Conservation (phyloP, 176 grass and related monocot species). For the Carex pumila region DNA sequence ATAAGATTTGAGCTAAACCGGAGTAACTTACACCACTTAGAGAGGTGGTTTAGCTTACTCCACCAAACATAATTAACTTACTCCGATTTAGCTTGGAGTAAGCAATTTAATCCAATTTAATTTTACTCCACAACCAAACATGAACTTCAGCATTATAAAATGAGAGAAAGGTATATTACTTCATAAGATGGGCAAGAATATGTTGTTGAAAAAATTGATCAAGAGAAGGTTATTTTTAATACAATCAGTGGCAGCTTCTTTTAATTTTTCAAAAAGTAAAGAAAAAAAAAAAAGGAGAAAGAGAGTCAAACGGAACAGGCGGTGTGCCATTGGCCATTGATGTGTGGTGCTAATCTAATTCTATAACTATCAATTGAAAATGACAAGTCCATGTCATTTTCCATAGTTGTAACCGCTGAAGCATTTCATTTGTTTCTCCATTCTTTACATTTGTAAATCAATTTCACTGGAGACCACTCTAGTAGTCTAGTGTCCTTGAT, state of each 20-base stretch:
- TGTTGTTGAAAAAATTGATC: not conserved
- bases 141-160: not conserved
- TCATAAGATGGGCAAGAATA: not conserved
- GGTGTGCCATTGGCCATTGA: not conserved
- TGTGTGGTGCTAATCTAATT: not conserved
- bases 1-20: too few species aligned
- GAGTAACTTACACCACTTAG: too few species aligned
- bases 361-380: not conserved
- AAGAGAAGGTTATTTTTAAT: not conserved
- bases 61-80: too few species aligned
- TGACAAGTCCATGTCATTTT: not conserved
- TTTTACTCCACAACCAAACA: too few species aligned
- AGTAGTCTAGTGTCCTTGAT: not conserved
- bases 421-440: not conserved
- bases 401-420: not conserved
- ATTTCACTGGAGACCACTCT: not conserved
- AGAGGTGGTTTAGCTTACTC: too few species aligned
- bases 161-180: not conserved
- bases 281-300: not conserved
- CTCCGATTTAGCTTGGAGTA: too few species aligned
- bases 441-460: not conserved
- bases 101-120: too few species aligned
- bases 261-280: too few species aligned
- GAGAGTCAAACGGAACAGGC: slow-evolving; percentile 6
- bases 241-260: not conserved